Evolutionary conservation across 805 yeast species (phyloP).

Genomic region (Wickerhamiella nectarea): DNA sequence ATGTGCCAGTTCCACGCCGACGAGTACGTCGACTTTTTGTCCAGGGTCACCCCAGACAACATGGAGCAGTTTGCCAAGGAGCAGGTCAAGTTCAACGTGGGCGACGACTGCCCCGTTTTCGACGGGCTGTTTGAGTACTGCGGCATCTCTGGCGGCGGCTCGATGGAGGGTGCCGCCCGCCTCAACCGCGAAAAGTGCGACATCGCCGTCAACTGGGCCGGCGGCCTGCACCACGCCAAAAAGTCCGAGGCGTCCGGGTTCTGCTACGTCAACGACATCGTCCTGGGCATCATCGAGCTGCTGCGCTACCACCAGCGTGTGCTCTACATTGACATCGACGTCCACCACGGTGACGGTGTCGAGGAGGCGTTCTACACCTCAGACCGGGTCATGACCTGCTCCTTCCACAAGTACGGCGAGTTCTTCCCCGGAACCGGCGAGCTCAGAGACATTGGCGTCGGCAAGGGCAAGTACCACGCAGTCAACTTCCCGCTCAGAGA

Average conservation of each 20-base stretch:
- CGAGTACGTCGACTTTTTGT: slow-evolving; percentile 85
- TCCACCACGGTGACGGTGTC: slow-evolving; percentile 97
- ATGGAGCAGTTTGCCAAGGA: slow-evolving; percentile 77
- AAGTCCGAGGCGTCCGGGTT: slow-evolving; percentile 90
- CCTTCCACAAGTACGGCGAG: slow-evolving; percentile 91
- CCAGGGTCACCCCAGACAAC: slow-evolving; percentile 85
- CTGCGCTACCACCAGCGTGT: slow-evolving; percentile 85
- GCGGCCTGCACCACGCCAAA: slow-evolving; percentile 94
- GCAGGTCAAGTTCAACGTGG: slow-evolving; percentile 84
- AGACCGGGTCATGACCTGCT: slow-evolving; percentile 91
- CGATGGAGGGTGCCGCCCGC: slow-evolving; percentile 74
- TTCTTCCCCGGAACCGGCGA: slow-evolving; percentile 97
- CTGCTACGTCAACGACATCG: slow-evolving; percentile 91
- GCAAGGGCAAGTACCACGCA: slow-evolving; percentile 76
- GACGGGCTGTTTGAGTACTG: slow-evolving; percentile 91
- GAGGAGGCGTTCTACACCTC: slow-evolving; percentile 94
- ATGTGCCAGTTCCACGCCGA: slow-evolving; percentile 98
- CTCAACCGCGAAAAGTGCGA: slow-evolving; percentile 77
- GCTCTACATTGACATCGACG: slow-evolving; percentile 82
- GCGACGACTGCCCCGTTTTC: slow-evolving; percentile 91
- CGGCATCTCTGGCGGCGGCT: slow-evolving; percentile 81
- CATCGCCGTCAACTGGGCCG: slow-evolving; percentile 92
- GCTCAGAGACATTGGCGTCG: slow-evolving; percentile 76
- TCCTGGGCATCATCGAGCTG: slow-evolving; percentile 70
- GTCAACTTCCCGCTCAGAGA: slow-evolving; percentile 87